Percentiles rank a stretch among this genome's conserved stretches.
phyloP scores from a whole-genome alignment of 2,329 filamentous ascomycete genomes.

The Fusarium ambrosium region DNA sequence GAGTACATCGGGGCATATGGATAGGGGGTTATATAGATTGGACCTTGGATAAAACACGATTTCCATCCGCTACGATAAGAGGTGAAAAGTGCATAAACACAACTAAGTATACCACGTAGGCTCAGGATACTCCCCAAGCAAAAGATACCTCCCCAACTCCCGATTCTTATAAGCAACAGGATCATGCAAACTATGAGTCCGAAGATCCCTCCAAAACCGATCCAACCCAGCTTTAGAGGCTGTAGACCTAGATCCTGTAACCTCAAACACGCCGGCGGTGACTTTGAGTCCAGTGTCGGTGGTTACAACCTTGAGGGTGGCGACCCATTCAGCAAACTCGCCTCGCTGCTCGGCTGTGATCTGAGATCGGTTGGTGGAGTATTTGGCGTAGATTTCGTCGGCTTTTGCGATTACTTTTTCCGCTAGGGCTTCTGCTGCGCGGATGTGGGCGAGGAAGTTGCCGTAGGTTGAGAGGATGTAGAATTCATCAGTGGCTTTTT shows the following conservation, averaged over 20 bases:
- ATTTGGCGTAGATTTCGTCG: constrained; percentile 60
- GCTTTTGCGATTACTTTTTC: constrained; percentile 67
- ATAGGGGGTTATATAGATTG: neutral
- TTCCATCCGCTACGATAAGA: neutral
- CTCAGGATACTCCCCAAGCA: constrained; percentile 69
- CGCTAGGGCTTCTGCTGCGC: constrained; percentile 70
- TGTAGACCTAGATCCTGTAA: constrained; percentile 71
- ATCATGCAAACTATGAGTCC: constrained; percentile 76
- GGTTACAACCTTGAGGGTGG: constrained; percentile 72
- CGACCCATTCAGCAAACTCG: constrained; percentile 73
- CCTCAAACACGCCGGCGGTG: constrained; percentile 73
- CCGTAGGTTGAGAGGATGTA: constrained; percentile 76
- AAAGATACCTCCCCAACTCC: constrained; percentile 69
- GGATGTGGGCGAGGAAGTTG: constrained; percentile 72
- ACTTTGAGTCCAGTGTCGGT: constrained; percentile 72
- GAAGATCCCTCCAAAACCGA: constrained; percentile 75
- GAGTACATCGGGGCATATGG: neutral
- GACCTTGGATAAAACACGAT: neutral
- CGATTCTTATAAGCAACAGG: constrained; percentile 76
- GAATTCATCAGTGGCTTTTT: constrained; percentile 71
- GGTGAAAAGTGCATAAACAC: neutral
- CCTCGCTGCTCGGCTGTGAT: constrained; percentile 68
- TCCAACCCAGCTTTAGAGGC: constrained; percentile 71
- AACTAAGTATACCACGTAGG: constrained; percentile 72
- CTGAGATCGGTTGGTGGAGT: constrained; percentile 53